Evolutionary conservation across 1,284 basidiomycete genomes (phyloP), one percentile per base, ranked within the genome.

Genomic region (Inonotus hispidus): DNA sequence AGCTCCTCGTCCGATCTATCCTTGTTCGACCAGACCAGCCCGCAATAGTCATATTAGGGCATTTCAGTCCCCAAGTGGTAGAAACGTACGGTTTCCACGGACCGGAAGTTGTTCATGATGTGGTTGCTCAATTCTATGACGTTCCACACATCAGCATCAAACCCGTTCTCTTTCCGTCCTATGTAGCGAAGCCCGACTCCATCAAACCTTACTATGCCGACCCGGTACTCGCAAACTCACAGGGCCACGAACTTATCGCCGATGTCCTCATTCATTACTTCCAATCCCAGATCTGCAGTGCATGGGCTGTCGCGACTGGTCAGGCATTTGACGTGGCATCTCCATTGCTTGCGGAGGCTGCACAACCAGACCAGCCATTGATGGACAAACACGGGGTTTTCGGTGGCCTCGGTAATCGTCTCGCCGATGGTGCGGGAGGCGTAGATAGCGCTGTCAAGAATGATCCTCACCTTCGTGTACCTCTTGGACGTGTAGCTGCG

Each of bases 91-190:
- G 93, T 1, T 95, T 91, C 70, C 84, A 84, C 4, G 93, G 95
- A 1, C 90, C 93, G 1, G 94, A 96, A 69, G 84, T 92, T 67
- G 85, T 85, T 78, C 95, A 98, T 72, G 87, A 82, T 66, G 77
- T 90, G 57, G 93, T 97, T 2, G 92, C 95, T 0, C 93, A 95
- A 71, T 97, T 94, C 75, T 98, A 98, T 76, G 95, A 98, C 70
- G 83, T 97, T 32, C 93, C 95, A 0, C 92, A 97, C 71, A 78
- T 98, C 63, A 92, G 87, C 72, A 82, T 85, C 63, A 95, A 95
- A 74, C 83, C 92, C 10, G 73, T 91, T 39, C 73, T 95, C 2
- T 95, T 93, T 74, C 82, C 87, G 29, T 80, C 86, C 55, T 96
- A 94, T 74, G 87, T 97, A 72, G 72, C 79, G 43, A 82, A 89